phyloP scores from a whole-genome alignment of 345 rosid genomes.

The Syzygium aromaticum region DNA sequence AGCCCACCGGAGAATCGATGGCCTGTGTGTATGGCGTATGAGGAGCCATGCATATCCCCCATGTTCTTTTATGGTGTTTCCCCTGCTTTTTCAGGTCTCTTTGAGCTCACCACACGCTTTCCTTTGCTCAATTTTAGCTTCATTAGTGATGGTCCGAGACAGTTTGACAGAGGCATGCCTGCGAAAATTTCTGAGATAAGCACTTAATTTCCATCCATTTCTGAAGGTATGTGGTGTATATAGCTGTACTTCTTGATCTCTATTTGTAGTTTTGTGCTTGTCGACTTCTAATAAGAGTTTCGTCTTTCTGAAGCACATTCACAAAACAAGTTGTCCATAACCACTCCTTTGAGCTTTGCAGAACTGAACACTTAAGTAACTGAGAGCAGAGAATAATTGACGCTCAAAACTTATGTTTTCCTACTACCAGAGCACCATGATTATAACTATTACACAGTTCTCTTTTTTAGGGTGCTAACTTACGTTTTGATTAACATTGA shows the following conservation, averaged over 20 bases:
- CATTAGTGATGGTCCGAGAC: not conserved
- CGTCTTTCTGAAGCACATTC: not conserved
- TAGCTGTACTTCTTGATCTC: not conserved
- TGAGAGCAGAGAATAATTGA: not conserved
- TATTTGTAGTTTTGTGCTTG: not conserved
- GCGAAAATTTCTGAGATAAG: not conserved
- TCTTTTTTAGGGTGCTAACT: not conserved
- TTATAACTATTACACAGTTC: not conserved
- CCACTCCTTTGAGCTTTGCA: not conserved
- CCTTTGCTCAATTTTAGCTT: not conserved
- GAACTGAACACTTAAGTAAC: not conserved
- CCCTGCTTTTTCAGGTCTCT: not conserved
- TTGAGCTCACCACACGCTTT: not conserved
- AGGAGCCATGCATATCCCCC: conserved; percentile 92
- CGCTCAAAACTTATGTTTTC: not conserved
- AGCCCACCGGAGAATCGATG: conserved; percentile 54
- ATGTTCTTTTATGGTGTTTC: not conserved
- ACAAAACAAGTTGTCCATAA: not conserved
- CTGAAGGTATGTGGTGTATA: not conserved
- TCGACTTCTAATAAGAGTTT: not conserved
- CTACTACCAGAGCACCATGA: not conserved
- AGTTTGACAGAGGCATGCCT: not conserved
- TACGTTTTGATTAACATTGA: not conserved
- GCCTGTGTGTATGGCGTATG: conserved; percentile 98
- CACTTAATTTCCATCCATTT: not conserved